phyloP scores from a whole-genome alignment of 1,284 basidiomycete species.

The Chondrostereum purpureum region DNA sequence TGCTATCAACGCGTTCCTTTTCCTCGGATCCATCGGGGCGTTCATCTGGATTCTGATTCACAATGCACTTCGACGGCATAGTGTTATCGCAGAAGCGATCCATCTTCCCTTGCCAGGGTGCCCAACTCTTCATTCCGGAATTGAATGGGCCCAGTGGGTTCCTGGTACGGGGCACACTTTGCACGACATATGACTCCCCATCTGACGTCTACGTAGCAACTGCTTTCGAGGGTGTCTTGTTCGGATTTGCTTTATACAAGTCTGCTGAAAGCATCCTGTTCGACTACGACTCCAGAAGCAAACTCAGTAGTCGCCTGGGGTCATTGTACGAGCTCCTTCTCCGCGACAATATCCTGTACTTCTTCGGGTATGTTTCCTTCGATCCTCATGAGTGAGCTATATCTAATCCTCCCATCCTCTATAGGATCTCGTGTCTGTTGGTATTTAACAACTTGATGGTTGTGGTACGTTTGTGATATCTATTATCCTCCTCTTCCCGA shows the following conservation, averaged over 20 bases:
- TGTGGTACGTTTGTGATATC: conserved; percentile 24
- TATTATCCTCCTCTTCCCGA: not conserved
- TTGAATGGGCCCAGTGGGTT: conserved; percentile 41
- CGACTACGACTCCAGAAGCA: conserved; percentile 16
- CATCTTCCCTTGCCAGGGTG: conserved; percentile 35
- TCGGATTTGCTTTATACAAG: conserved; percentile 32
- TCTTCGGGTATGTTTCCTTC: conserved; percentile 24
- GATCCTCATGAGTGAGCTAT: no score
- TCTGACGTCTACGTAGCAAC: conserved; percentile 20
- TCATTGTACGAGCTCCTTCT: conserved; percentile 26
- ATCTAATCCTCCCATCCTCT: conserved; percentile 4
- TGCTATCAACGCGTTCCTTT: not conserved
- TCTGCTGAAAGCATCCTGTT: conserved; percentile 15
- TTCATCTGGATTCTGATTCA: conserved; percentile 18
- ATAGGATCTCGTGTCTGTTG: conserved; percentile 26
- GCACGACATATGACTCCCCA: not conserved
- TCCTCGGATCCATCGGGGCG: not conserved
- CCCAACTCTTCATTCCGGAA: conserved; percentile 35
- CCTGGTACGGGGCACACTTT: conserved; percentile 15
- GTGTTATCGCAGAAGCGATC: conserved; percentile 26
- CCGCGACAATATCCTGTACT: conserved; percentile 34
- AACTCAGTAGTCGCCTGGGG: conserved; percentile 14
- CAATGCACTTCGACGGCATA: conserved; percentile 25
- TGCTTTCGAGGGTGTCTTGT: conserved; percentile 32
- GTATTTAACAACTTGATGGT: conserved; percentile 41